Evolutionary conservation across 768 basidiomycete genomes (phyloP).

Genomic region (Termitomyces sp.): DNA sequence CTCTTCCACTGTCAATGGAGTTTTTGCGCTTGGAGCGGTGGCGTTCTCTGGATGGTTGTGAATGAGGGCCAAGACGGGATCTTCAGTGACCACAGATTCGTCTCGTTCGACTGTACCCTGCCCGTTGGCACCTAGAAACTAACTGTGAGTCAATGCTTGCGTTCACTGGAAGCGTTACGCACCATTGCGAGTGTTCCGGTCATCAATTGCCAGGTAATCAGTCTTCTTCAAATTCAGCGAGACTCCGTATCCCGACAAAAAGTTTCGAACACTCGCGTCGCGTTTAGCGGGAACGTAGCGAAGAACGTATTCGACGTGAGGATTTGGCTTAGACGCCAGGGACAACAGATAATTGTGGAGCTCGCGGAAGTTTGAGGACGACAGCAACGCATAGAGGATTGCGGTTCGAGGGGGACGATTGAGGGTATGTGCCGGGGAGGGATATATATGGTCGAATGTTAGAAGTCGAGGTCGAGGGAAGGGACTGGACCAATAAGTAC

Average conservation of each 20-base stretch:
- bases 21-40: conserved; percentile 35
- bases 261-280: conserved; percentile 28
- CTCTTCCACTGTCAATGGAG: conserved; percentile 51
- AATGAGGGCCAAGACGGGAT: conserved; percentile 38
- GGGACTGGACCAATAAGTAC: conserved; percentile 15
- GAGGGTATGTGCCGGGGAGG: conserved; percentile 41
- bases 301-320: conserved; percentile 69
- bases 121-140: conserved; percentile 9
- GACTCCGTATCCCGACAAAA: conserved; percentile 89
- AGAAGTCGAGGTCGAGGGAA: conserved; percentile 49
- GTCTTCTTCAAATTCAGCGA: conserved; percentile 93
- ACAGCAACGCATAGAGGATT: conserved; percentile 72
- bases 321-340: conserved; percentile 40
- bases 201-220: conserved; percentile 94
- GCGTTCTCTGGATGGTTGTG: conserved; percentile 36
- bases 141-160: not conserved
- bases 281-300: conserved; percentile 55
- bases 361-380: conserved; percentile 63
- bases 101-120: conserved; percentile 14
- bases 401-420: conserved; percentile 58
- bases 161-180: conserved; percentile 1
- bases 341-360: conserved; percentile 64
- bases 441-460: conserved; percentile 77
- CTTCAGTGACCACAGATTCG: conserved; percentile 26
- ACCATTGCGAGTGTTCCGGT: conserved; percentile 47